A percentile compares a stretch with the other conserved stretches of the same genome.
These are phyloP conservation scores for Papiliotrema fonsecae DNA, from an alignment of 1,284 basidiomycete species.

Conservation along the genomic window DNA sequence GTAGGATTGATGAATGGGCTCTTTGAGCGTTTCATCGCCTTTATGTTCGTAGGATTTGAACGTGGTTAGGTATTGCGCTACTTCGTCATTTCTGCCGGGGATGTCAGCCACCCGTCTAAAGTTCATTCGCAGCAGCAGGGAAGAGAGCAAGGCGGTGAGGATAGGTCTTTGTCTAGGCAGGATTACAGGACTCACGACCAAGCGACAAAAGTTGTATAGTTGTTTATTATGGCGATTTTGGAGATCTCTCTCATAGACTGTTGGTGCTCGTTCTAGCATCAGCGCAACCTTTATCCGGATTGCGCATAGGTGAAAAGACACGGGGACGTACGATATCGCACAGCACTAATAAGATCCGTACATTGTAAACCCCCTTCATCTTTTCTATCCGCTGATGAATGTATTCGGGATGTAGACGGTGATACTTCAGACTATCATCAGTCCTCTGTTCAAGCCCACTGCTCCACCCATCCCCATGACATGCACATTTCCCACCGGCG, in stretches of 20 bases:
- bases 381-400: slow-evolving; percentile 85
- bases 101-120: no score
- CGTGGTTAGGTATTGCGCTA: slow-evolving; percentile 81
- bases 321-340: slow-evolving; percentile 75
- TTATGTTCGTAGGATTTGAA: slow-evolving; percentile 94
- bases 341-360: slow-evolving; percentile 81
- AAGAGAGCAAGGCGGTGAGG: no score
- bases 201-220: slow-evolving; percentile 83
- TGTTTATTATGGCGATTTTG: slow-evolving; percentile 87
- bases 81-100: slow-evolving; percentile 76
- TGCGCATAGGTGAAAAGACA: no score
- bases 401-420: slow-evolving; percentile 96
- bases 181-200: slow-evolving; percentile 66
- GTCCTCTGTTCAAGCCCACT: no score
- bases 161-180: no score
- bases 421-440: slow-evolving; percentile 86
- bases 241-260: slow-evolving; percentile 87
- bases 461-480: no score
- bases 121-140: no score
- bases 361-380: slow-evolving; percentile 71
- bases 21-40: slow-evolving; percentile 88
- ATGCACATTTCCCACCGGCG: no score
- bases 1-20: slow-evolving; percentile 85
- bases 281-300: no score
- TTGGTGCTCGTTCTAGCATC: slow-evolving; percentile 73